Evolutionary conservation across 2,329 filamentous ascomycete species (phyloP), one percentile per base, ranked within the genome.

Genomic region (Bimuria novae-zelandiae): DNA sequence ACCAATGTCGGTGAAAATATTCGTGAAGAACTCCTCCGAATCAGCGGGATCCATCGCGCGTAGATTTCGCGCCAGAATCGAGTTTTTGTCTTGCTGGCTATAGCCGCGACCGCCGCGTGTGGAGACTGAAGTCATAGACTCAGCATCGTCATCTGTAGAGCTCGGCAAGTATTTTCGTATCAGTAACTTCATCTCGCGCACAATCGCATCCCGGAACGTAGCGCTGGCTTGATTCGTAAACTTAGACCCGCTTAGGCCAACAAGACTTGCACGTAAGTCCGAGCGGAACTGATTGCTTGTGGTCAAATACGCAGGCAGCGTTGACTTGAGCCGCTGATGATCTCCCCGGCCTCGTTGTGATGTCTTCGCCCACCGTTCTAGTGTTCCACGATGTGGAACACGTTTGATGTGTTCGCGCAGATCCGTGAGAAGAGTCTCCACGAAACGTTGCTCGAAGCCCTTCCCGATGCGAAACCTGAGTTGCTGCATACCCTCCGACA

Each of bases 131-230:
- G 93, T 87, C 77, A 93, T 88, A 0, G 92, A 96, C 70, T 94
- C 90, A 56, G 88, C 90, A 69, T 99, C 94, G 61, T 97, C 93
- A 55, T 99, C 94, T 63, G 86, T 94, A 10, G 93, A 96, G 67
- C 92, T 96, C 0, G 94, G 94, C 33, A 99, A 80, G 21, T 93
- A 89, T 52, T 86, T 85, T 49, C 92, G 84, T 44, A 99, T 93
- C 43, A 97, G 79, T 29, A 84, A 86, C 64, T 93, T 89, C 70
- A 97, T 88, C 73, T 99, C 94, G 44, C 89, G 87, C 56, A 96
- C 77, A 11, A 96, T 85, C 0, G 89, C 83, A 35, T 96, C 92
- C 59, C 93, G 85, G 72, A 94, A 97, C 0, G 87, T 85, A 33
- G 87, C 83, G n/a, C 92, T 89, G 17, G 94, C 94, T 30, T 87